A percentile compares a stretch with the other conserved stretches of the same genome.
Conservation (phyloP, 768 basidiomycete species). For the Hemileccinum rubropunctum region DNA sequence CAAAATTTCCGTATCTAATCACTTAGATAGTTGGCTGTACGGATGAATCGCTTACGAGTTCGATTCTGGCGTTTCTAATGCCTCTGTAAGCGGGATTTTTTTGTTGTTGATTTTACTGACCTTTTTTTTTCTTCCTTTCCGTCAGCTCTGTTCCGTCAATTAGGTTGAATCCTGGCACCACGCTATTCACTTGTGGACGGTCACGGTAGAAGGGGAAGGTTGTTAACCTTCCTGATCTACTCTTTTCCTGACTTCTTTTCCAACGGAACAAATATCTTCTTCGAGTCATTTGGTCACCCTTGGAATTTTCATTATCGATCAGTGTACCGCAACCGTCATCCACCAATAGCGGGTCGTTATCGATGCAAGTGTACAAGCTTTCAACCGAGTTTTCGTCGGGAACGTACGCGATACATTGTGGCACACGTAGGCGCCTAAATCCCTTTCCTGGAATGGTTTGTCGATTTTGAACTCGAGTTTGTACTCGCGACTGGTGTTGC, state of each 20-base stretch:
- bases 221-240: slow-evolving; percentile 1
- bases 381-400: not conserved
- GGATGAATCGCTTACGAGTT: slow-evolving; percentile 14
- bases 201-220: not conserved
- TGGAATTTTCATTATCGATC: not conserved
- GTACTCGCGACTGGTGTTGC: not conserved
- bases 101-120: slow-evolving; percentile 16
- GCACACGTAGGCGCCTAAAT: not conserved
- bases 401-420: slow-evolving; percentile 3
- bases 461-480: no score
- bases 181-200: not conserved
- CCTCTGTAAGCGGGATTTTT: slow-evolving; percentile 23
- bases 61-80: slow-evolving; percentile 6
- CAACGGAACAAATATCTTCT: not conserved
- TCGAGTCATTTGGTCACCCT: not conserved
- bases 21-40: slow-evolving; percentile 24
- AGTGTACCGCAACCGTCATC: not conserved
- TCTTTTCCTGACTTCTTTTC: not conserved
- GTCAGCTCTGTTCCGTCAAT: slow-evolving; percentile 6
- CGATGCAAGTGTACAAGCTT: not conserved
- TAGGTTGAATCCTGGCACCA: not conserved
- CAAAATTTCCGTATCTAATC: slow-evolving; percentile 20
- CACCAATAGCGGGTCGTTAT: not conserved
- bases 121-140: not conserved
- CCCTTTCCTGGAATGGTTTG: slow-evolving; percentile 8